Evolutionary conservation across 805 yeast genomes (phyloP).

Genomic region (Spathaspora boniae): DNA sequence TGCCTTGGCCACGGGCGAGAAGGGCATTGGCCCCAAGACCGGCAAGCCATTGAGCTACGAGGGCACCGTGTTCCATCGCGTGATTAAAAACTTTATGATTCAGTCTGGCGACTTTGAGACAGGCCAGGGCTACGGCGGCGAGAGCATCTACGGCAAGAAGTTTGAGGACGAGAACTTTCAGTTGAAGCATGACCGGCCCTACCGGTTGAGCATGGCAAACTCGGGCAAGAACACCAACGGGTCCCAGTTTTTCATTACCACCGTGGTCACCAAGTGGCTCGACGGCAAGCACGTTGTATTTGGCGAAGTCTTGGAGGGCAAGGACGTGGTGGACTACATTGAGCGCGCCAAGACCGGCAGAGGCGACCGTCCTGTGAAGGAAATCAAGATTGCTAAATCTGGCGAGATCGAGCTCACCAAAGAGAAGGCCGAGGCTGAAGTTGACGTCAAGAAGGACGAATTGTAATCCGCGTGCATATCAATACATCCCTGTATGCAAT

Average conservation of each 20-base stretch:
- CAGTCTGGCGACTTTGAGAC: conserved; percentile 49
- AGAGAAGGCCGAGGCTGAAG: too few species aligned
- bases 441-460: conserved; percentile 21
- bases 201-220: conserved; percentile 92
- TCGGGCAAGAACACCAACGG: conserved; percentile 99
- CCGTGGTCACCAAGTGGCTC: conserved; percentile 87
- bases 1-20: conserved; percentile 74
- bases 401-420: conserved; percentile 57
- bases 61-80: conserved; percentile 45
- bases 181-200: conserved; percentile 74
- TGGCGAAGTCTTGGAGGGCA: conserved; percentile 88
- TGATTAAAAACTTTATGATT: conserved; percentile 46
- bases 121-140: conserved; percentile 46
- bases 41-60: conserved; percentile 41
- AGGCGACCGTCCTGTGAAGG: conserved; percentile 69
- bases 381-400: conserved; percentile 60
- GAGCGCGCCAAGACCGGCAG: conserved; percentile 63
- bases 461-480: too few species aligned
- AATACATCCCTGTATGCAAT: not conserved
- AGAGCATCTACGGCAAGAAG: conserved; percentile 61
- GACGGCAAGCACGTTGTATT: conserved; percentile 95
- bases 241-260: conserved; percentile 94
- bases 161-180: conserved; percentile 76
- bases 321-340: conserved; percentile 73
- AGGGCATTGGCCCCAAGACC: conserved; percentile 33